These are phyloP conservation scores for Crataegus laevigata DNA, from an alignment of 306 rosid genomes.

Conservation along the genomic window DNA sequence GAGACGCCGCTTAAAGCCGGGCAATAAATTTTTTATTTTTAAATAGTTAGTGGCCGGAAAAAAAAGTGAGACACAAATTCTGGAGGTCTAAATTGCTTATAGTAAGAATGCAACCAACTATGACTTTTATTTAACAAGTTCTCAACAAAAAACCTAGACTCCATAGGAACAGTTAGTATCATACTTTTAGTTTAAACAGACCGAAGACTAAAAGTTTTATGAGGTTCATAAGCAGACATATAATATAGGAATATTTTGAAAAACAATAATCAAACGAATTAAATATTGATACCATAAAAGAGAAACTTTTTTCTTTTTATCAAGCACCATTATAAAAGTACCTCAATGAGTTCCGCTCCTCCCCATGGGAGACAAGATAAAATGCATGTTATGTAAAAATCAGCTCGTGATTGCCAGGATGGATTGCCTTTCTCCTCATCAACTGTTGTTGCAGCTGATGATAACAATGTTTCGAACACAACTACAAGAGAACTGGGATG, in stretches of 20 bases:
- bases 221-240: not conserved
- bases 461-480: conserved; percentile 78
- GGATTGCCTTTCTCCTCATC: conserved; percentile 99
- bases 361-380: conserved; percentile 98
- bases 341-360: conserved; percentile 94
- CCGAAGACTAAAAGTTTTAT: not conserved
- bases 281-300: not conserved
- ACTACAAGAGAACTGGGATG: conserved; percentile 77
- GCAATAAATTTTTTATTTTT: not conserved
- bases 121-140: not conserved
- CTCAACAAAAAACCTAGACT: not conserved
- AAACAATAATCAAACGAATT: not conserved
- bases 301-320: not conserved
- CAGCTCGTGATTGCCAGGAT: conserved; percentile 95
- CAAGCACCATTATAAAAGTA: conserved; percentile 24
- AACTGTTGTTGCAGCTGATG: conserved; percentile 95
- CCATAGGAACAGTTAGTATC: not conserved
- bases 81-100: not conserved
- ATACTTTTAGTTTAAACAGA: not conserved
- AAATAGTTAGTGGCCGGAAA: not conserved
- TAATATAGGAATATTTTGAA: not conserved
- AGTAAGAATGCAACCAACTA: not conserved
- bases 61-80: not conserved
- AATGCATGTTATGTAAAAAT: conserved; percentile 83
- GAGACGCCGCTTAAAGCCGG: not conserved